phyloP scores from a whole-genome alignment of 495 filamentous ascomycete species.

The Cairneyella variabilis region DNA sequence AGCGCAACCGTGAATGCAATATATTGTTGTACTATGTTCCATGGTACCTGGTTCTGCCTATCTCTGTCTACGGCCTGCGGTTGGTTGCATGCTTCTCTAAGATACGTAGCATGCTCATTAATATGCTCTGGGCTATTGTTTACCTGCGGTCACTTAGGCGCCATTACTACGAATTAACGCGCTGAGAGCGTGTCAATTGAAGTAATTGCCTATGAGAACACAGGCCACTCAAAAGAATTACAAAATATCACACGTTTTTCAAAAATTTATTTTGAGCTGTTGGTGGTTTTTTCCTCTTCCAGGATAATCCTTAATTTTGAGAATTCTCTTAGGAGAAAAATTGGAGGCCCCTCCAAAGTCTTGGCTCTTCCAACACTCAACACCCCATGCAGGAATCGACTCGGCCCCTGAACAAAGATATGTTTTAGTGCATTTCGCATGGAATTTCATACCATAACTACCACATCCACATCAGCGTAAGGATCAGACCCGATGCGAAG shows the following conservation, averaged over 20 bases:
- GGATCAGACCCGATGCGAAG: too few relatives aligned
- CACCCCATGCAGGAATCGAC: too few relatives aligned
- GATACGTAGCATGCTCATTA: conserved; percentile 8
- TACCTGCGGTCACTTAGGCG: conserved; percentile 7
- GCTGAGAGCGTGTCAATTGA: not conserved
- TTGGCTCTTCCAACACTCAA: too few relatives aligned
- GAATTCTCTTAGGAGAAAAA: too few relatives aligned
- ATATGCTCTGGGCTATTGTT: conserved; percentile 2
- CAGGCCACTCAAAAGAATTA: not conserved
- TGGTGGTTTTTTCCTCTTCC: conserved; percentile 9
- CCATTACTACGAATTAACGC: conserved; percentile 3
- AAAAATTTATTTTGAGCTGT: conserved; percentile 12
- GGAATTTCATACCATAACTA: too few relatives aligned
- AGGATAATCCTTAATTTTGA: too few relatives aligned
- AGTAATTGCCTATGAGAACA: conserved; percentile 1
- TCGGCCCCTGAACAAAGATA: too few relatives aligned
- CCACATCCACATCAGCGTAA: too few relatives aligned
- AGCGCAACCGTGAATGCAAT: conserved; percentile 6
- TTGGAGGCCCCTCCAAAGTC: too few relatives aligned
- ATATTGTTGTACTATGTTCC: conserved; percentile 7
- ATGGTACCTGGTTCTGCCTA: conserved; percentile 10
- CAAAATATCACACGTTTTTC: conserved; percentile 10
- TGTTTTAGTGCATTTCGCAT: too few relatives aligned
- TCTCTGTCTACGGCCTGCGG: conserved; percentile 1
- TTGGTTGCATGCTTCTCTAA: conserved; percentile 13